phyloP scores from a whole-genome alignment of 2,329 filamentous ascomycete species.

The Botryotinia calthae region DNA sequence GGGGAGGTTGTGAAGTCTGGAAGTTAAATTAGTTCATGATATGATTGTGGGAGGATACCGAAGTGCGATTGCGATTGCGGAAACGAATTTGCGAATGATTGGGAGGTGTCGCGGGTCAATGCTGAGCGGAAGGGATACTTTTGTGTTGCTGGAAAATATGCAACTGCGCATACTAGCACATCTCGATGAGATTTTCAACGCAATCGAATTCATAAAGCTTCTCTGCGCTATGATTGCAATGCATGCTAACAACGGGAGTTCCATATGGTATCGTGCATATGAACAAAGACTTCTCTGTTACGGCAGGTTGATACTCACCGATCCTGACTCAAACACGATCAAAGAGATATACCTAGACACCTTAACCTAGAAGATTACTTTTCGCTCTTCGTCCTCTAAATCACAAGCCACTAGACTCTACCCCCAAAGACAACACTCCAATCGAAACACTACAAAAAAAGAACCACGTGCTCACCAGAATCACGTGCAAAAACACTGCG shows the following conservation, averaged over 20 bases:
- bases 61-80: neutral
- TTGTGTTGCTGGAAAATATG: neutral
- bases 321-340: neutral
- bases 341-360: neutral
- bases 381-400: too few relatives aligned
- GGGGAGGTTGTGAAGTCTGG: constrained; percentile 62
- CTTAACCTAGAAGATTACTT: accelerated
- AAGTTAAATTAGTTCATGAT: neutral
- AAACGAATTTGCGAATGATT: too few relatives aligned
- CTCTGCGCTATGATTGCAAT: neutral
- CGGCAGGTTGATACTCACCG: neutral
- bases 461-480: constrained; percentile 46
- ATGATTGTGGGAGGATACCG: neutral
- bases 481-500: constrained; percentile 57
- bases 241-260: neutral
- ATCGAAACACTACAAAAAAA: neutral
- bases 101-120: neutral
- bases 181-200: neutral
- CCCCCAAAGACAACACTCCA: too few relatives aligned
- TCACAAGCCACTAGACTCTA: neutral
- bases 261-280: neutral
- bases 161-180: neutral
- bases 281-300: neutral
- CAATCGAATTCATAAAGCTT: neutral
- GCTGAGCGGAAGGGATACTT: neutral